phyloP scores from a whole-genome alignment of 2,329 filamentous ascomycete species.

The Xylariaceae sp. region DNA sequence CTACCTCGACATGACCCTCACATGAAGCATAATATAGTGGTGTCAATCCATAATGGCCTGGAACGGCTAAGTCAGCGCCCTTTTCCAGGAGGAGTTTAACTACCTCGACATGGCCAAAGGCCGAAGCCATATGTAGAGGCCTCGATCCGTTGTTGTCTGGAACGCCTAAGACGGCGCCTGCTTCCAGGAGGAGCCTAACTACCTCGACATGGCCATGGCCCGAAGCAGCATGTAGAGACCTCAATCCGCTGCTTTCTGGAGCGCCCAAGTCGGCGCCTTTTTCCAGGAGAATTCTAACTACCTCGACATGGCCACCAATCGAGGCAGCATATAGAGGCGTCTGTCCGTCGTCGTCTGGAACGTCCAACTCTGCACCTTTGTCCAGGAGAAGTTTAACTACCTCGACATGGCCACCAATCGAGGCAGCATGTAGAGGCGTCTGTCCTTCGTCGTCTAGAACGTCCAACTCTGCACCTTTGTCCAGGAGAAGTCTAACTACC shows the following conservation, averaged over 20 bases:
- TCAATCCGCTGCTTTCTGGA: conserved; percentile 4
- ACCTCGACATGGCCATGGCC: conserved; percentile 26
- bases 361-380: background rate
- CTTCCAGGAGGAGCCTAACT: conserved; percentile 32
- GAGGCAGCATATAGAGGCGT: background rate
- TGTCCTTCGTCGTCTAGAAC: background rate
- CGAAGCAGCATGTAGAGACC: conserved; percentile 16
- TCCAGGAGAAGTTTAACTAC: conserved; percentile 34
- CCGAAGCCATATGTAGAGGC: background rate
- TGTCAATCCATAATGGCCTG: background rate
- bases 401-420: conserved; percentile 21
- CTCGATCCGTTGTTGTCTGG: background rate
- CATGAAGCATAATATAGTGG: background rate
- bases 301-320: background rate
- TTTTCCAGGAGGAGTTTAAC: conserved; percentile 32
- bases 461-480: background rate
- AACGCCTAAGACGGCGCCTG: background rate
- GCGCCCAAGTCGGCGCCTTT: background rate
- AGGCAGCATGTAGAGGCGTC: conserved; percentile 18
- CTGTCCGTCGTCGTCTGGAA: background rate
- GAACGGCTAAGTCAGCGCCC: background rate
- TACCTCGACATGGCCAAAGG: conserved; percentile 20
- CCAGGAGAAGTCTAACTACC: background rate
- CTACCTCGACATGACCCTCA: too few species aligned
- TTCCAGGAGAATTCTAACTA: conserved; percentile 1